These are phyloP conservation scores for Psilocybe sp. DNA, from an alignment of 768 basidiomycete genomes.

Conservation along the genomic window DNA sequence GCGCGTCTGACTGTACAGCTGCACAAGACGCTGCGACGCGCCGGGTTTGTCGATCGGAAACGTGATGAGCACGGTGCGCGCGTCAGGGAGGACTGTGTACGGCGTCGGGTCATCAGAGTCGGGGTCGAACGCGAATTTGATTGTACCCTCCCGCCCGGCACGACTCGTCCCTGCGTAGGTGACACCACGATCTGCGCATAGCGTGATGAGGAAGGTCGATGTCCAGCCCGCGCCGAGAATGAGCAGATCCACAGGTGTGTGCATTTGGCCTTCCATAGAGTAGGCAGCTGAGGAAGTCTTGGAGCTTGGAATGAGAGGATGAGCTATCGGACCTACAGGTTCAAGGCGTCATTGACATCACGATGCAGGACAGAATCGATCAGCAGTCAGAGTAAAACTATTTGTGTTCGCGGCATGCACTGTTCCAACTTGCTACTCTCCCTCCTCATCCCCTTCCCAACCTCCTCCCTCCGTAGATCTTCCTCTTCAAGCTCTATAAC, in stretches of 20 bases:
- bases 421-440: too few relatives aligned
- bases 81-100: constrained; percentile 48
- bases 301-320: too few relatives aligned
- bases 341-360: too few relatives aligned
- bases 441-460: too few relatives aligned
- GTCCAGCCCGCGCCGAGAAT: constrained; percentile 72
- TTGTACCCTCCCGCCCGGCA: constrained; percentile 43
- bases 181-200: constrained; percentile 38
- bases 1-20: constrained; percentile 34
- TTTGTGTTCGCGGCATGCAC: too few relatives aligned
- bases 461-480: too few relatives aligned
- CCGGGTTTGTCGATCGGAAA: constrained; percentile 51
- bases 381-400: too few relatives aligned
- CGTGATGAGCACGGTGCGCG: constrained; percentile 52
- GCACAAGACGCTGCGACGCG: constrained; percentile 44
- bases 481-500: too few relatives aligned
- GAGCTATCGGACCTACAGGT: too few relatives aligned
- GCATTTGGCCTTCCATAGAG: constrained; percentile 1
- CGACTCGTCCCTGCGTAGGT: constrained; percentile 54
- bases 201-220: constrained; percentile 55
- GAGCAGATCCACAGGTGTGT: constrained; percentile 46
- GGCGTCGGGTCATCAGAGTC: constrained; percentile 39
- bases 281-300: too few relatives aligned
- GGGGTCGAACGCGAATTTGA: constrained; percentile 57
- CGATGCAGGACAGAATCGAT: too few relatives aligned